These are phyloP conservation scores for Neohortaea acidophila DNA, from an alignment of 495 filamentous ascomycete species.

Conservation along the genomic window DNA sequence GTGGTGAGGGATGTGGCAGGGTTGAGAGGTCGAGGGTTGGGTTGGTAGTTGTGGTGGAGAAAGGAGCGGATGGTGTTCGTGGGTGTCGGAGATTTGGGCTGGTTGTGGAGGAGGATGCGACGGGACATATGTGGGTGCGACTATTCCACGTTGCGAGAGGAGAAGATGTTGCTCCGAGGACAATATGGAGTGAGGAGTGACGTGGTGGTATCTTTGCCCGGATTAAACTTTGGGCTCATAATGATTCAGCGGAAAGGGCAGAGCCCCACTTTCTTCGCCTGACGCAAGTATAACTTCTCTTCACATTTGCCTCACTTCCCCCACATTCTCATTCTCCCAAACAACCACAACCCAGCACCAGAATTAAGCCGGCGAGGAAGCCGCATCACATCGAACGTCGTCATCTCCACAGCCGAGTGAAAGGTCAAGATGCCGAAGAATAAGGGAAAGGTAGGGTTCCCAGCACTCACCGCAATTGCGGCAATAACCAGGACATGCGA, in stretches of 20 bases:
- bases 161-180: too few species aligned
- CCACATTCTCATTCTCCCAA: not conserved
- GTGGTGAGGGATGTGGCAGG: not conserved
- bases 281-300: not conserved
- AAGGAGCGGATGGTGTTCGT: not conserved
- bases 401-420: slow-evolving; percentile 1
- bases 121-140: not conserved
- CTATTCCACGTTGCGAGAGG: too few species aligned
- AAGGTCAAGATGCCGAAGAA: slow-evolving; percentile 78
- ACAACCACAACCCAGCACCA: not conserved
- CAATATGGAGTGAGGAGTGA: too few species aligned
- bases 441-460: slow-evolving; percentile 75
- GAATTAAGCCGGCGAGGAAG: slow-evolving; percentile 11
- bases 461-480: not conserved
- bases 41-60: not conserved
- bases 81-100: not conserved
- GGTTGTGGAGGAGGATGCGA: not conserved
- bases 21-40: not conserved
- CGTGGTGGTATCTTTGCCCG: not conserved
- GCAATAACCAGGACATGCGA: not conserved
- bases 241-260: not conserved
- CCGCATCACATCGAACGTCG: slow-evolving; percentile 1
- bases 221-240: not conserved
- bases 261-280: not conserved
- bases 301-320: not conserved